Evolutionary conservation across 2,329 filamentous ascomycete species (phyloP).

Genomic region (Talaromyces albobiverticillius): DNA sequence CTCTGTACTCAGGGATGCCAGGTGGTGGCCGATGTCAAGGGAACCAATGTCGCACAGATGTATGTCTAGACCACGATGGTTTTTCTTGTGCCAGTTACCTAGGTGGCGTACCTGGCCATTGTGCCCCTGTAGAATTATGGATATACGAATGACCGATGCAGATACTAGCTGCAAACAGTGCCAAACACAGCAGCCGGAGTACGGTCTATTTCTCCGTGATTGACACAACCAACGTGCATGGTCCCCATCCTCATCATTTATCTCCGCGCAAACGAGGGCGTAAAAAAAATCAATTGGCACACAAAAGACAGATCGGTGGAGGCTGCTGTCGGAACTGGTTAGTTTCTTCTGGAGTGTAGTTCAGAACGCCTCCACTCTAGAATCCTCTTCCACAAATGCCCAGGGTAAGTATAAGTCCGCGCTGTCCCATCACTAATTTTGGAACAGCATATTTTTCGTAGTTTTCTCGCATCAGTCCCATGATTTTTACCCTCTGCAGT

Average conservation of each 20-base stretch:
- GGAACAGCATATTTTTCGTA: neutral
- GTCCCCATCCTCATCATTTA: neutral
- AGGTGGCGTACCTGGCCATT: too few relatives aligned
- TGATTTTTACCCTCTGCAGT: neutral
- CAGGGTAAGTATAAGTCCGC: neutral
- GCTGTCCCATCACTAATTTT: neutral
- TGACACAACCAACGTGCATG: neutral
- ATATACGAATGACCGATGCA: too few relatives aligned
- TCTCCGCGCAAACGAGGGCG: neutral
- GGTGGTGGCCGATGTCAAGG: neutral
- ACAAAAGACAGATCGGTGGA: neutral
- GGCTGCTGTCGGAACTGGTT: constrained; percentile 4
- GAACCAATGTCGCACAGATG: too few relatives aligned
- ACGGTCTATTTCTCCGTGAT: too few relatives aligned
- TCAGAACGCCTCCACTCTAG: constrained; percentile 3
- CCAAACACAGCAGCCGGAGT: too few relatives aligned
- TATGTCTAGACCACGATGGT: too few relatives aligned
- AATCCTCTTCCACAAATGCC: neutral
- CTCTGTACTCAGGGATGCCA: too few relatives aligned
- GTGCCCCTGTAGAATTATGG: too few relatives aligned
- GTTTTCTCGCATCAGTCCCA: neutral
- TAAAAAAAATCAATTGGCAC: neutral
- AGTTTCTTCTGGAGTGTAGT: neutral
- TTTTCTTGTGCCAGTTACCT: too few relatives aligned
- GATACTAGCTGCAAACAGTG: too few relatives aligned